Evolutionary conservation across 495 filamentous ascomycete species (phyloP), one percentile per base, ranked within the genome.

Genomic region (Penicillium manginii): DNA sequence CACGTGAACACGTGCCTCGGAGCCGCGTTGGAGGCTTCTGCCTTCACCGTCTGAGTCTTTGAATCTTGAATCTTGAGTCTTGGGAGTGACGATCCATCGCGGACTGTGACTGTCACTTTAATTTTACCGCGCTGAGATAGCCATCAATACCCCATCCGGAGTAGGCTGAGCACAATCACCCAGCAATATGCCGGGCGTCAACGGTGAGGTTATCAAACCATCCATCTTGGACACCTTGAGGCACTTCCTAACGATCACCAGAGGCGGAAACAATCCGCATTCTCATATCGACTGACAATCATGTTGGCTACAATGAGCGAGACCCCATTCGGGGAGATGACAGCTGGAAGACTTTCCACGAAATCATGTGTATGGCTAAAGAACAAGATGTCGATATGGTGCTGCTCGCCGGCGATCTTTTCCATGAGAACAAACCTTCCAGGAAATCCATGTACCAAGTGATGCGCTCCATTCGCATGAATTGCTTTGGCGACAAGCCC

Each of bases 371-470:
- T 57, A 73, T 98, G 14, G 94, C 93, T 10, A 91, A 88, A 70
- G 84, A 90, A 46, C 83, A 83, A 45, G 96, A 98, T 77, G 94
- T 90, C 54, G 94, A 99, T 74, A 97, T 98, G 96, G 88, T 99
- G 7, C 81, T 99, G 11, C 83, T 98, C 18, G 93, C 86, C 8
- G 94, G 94, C 23, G 94, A 99, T 67, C 82, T 99, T 2, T 99
- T 99, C 74, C 94, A 99, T 70, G 94, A 99, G 60, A 99, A 99
- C 66, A 96, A 96, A 68, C 94, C 94, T 5, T 96, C 91, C n/a
- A 83, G 96, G 45, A 96, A 96, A 65, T 83, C 92, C 33, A 91
- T 99, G 89, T 98, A 96, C 69, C 89, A 98, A 60, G 94, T 97
- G 52, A 98, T 97, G 91, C 85, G 91, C 42, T 92, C 89, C 0